phyloP scores from a whole-genome alignment of 163 green algal genomes.

The Chloromonas sp. region DNA sequence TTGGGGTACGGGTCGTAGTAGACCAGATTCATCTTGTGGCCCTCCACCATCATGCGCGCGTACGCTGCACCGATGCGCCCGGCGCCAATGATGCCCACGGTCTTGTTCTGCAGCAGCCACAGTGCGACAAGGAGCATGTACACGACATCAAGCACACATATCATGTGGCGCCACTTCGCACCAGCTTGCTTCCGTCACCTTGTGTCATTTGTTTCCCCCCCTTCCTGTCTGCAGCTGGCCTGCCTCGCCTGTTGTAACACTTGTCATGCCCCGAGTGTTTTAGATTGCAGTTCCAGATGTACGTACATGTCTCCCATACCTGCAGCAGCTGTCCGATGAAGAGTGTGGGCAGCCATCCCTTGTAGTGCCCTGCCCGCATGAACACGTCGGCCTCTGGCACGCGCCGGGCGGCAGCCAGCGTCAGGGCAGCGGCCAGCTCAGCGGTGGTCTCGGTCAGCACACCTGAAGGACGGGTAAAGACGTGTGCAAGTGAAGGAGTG shows the following conservation, averaged over 20 bases:
- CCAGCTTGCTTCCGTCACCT: too few species aligned
- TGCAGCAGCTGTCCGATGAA: slow-evolving; percentile 79
- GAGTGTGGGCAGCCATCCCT: slow-evolving; percentile 93
- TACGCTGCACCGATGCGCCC: slow-evolving; percentile 95
- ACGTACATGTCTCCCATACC: slow-evolving; percentile 9
- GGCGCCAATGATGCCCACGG: slow-evolving; percentile 93
- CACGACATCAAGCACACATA: too few species aligned
- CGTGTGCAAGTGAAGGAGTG: neutral
- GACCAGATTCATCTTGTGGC: slow-evolving; percentile 83
- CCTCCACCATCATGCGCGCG: slow-evolving; percentile 96
- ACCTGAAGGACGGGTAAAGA: slow-evolving; percentile 38
- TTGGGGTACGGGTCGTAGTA: slow-evolving; percentile 83
- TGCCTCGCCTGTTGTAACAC: too few species aligned
- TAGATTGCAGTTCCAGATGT: too few species aligned
- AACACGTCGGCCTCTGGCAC: slow-evolving; percentile 92
- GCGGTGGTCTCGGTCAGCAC: slow-evolving; percentile 97
- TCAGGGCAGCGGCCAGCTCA: slow-evolving; percentile 90
- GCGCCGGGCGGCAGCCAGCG: slow-evolving; percentile 78
- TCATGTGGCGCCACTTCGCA: too few species aligned
- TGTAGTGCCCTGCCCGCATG: slow-evolving; percentile 91
- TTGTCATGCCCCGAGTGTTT: too few species aligned
- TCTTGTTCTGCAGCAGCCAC: slow-evolving; percentile 72
- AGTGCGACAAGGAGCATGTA: neutral
- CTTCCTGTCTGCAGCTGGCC: too few species aligned
- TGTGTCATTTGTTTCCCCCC: too few species aligned